These are phyloP conservation scores for Diplocarpon rosae DNA, from an alignment of 2,329 filamentous ascomycete genomes.

Conservation along the genomic window DNA sequence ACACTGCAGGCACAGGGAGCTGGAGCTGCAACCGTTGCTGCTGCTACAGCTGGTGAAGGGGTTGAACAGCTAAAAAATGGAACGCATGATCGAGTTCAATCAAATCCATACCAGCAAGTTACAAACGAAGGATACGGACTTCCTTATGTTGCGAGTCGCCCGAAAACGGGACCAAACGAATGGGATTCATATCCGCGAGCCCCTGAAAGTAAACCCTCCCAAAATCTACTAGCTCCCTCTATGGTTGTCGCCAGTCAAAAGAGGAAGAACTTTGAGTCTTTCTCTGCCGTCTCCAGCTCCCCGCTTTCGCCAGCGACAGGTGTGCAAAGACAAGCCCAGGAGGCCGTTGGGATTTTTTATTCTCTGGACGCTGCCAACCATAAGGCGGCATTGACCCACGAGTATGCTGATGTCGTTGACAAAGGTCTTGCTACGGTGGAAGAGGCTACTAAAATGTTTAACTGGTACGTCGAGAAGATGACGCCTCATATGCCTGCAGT, in stretches of 20 bases:
- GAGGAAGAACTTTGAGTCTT: constrained; percentile 24
- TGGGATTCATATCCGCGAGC: constrained; percentile 21
- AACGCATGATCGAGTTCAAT: constrained; percentile 1
- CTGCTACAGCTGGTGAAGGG: neutral
- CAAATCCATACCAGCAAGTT: constrained; percentile 26
- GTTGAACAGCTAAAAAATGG: neutral
- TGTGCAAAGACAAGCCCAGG: constrained; percentile 3
- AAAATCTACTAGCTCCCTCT: constrained; percentile 19
- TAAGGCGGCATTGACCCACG: constrained; percentile 16
- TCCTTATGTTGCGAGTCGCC: constrained; percentile 13
- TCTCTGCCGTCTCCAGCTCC: constrained; percentile 8
- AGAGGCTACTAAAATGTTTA: constrained; percentile 43
- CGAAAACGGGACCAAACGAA: constrained; percentile 18
- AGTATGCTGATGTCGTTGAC: constrained; percentile 38
- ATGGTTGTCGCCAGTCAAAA: constrained; percentile 28
- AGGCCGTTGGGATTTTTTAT: constrained; percentile 1
- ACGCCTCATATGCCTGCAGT: constrained; percentile 50
- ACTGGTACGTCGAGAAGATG: constrained; percentile 49
- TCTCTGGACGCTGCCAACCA: neutral
- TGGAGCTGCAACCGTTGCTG: constrained; percentile 3
- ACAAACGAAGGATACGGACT: constrained; percentile 23
- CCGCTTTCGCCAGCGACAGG: neutral
- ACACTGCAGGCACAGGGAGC: constrained; percentile 27
- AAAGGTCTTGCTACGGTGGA: constrained; percentile 46
- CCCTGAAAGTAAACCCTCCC: constrained; percentile 18